Base-by-base conservation (phyloP, 352 stramenopile species). In the Phytopythium boreale region DNA sequence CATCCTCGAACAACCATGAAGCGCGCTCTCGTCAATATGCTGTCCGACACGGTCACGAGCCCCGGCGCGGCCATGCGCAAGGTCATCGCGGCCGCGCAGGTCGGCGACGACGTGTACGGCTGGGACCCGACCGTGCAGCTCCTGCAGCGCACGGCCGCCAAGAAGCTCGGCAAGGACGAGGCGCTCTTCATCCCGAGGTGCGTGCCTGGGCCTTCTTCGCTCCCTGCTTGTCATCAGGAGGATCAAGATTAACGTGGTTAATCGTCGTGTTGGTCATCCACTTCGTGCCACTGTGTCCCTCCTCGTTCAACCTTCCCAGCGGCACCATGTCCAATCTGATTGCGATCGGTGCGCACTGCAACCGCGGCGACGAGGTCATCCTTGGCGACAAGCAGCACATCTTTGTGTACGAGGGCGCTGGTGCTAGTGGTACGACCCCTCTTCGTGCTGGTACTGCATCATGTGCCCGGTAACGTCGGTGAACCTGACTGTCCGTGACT, bases 321-420 rank as follows among this genome's bases (percentile, higher is more conserved):
- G 96, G 96, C 14, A 99, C 96, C n/a, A 99, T 99, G 97, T 85
- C 75, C 39, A 99, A 99, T 79, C 71, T 99, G 29, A 94, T 97
- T 47, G 90, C 92, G 10, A 75, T 98, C 7, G 80, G 96, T 26
- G 73, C 78, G 36, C 96, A 98, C 77, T 98, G 94, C 77, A 72
- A 92, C 60, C 87, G 87, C 31, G 87, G 82, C 14, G 77, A 91
- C 61, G 89, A 97, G 74, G 89, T 98, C 63, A 97, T 99, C 61
- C 71, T 98, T 36, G 96, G 96, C 26, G 72, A 90, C 59, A 80
- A 93, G 67, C 95, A 89, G 47, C 96, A 99, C 69, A 97, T 98
- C 44, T 97, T 95, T 77, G 72, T 97, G 59, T 99, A 98, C 75
- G 96, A 99, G 79, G 90, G 86, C 56, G 90, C 82, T 11, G 92